Base-by-base conservation (phyloP, 2,329 filamentous ascomycete species). In the Pyricularia grisea region DNA sequence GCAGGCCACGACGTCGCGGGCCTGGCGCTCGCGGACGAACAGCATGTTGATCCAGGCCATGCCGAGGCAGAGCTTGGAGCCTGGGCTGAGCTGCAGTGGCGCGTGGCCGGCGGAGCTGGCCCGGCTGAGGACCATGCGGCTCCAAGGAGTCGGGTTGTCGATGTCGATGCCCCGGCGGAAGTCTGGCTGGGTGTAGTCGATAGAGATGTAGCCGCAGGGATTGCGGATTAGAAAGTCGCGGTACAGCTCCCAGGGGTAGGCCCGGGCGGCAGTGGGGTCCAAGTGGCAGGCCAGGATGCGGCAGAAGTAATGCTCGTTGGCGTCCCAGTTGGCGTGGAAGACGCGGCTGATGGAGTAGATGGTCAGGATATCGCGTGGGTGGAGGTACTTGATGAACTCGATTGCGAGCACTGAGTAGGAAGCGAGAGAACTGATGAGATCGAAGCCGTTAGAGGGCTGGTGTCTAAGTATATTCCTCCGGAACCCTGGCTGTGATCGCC, bases 21-120 rank as follows among this genome's bases (percentile, higher is more conserved):
- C 82, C 50, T 82, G 82, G 58, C 81, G 79, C 72, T 90, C 80
- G 12, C 89, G 83, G 70, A 81, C 84, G 71, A 86, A 76, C 0
- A 92, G 82, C 84, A 94, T 88, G 69, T 85, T 82, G 7, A 92
- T 81, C 85, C 90, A 95, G 64, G 81, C 81, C 66, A 94, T 80
- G 9, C 85, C 68, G 28, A 69, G 61, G 17, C 23, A 42, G 36
- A 68, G 42, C 31, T 66, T 72, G 67, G 36, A 58, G 20, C 66
- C 36, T 3, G 36, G 27, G 14, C 6, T 42, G 10, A 63, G 27
- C 23, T 31, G 25, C 14, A n/a, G 36, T 2, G 36, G 33, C 6
- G 36, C 27, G 9, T 28, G 5, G 14, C 23, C 36, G 23, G 25
- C 65, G n/a, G 27, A n/a, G n/a, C 30, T 31, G 23, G 23, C 36